These are phyloP conservation scores for Ceratobasidium sp. DNA, from an alignment of 1,284 basidiomycete genomes.

Conservation along the genomic window DNA sequence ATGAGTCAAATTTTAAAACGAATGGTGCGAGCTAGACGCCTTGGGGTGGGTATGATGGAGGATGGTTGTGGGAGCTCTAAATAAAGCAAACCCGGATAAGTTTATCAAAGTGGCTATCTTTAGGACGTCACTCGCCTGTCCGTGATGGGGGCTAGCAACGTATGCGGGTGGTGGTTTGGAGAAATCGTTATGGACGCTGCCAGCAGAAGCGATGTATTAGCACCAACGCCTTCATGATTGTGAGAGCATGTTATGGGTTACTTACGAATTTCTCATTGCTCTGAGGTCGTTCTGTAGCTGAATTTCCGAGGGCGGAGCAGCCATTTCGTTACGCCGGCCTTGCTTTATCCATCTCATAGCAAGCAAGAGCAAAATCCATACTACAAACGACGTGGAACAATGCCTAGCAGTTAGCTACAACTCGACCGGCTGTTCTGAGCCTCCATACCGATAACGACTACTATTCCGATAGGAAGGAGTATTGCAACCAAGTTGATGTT, in stretches of 20 bases:
- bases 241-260: not conserved
- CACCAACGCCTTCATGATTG: not conserved
- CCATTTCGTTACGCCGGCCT: not conserved
- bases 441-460: not conserved
- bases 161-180: constrained; percentile 1
- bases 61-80: not conserved
- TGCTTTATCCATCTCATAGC: not conserved
- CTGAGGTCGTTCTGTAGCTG: not conserved
- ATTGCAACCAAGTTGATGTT: not conserved
- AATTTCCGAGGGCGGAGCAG: not conserved
- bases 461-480: not conserved
- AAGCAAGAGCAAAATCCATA: not conserved
- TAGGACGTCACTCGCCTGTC: not conserved
- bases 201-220: not conserved
- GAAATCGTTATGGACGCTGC: not conserved
- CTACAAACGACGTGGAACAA: not conserved
- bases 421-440: not conserved
- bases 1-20: not conserved
- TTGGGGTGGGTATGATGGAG: not conserved
- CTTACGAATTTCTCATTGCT: not conserved
- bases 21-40: not conserved
- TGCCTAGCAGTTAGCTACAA: not conserved
- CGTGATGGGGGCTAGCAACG: not conserved
- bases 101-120: not conserved
- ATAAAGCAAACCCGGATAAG: not conserved